These are phyloP conservation scores for Fragilariopsis cylindrus DNA, from an alignment of 108 stramenopile genomes.

Conservation along the genomic window DNA sequence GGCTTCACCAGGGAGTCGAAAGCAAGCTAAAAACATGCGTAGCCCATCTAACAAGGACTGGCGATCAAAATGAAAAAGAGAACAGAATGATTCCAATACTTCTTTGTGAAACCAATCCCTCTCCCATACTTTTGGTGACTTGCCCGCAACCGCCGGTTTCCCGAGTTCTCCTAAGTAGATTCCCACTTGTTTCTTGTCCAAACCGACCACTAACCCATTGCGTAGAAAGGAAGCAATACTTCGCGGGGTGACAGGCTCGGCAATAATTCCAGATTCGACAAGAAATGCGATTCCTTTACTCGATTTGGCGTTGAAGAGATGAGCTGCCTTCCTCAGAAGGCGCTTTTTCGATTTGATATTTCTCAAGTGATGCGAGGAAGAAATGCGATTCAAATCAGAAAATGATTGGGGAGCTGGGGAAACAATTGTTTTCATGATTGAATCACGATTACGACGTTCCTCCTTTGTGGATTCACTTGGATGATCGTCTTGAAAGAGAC, in stretches of 20 bases:
- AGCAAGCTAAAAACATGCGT: conserved; percentile 92
- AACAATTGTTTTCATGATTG: conserved; percentile 33
- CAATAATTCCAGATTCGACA: conserved; percentile 55
- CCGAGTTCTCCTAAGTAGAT: conserved; percentile 90
- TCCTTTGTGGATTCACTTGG: conserved; percentile 36
- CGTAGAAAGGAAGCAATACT: conserved; percentile 88
- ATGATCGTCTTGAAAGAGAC: conserved; percentile 60
- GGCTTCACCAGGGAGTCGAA: conserved; percentile 94
- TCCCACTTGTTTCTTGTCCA: conserved; percentile 89
- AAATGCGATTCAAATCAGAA: conserved; percentile 29
- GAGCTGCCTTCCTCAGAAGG: conserved; percentile 65
- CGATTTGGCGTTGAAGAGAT: conserved; percentile 78
- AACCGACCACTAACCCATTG: conserved; percentile 82
- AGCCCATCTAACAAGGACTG: conserved; percentile 85
- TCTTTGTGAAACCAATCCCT: conserved; percentile 88
- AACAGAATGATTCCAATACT: conserved; percentile 69
- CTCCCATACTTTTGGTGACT: conserved; percentile 69
- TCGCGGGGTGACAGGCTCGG: conserved; percentile 74
- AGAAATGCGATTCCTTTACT: conserved; percentile 78
- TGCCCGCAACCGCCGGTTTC: conserved; percentile 56
- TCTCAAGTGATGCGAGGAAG: conserved; percentile 45
- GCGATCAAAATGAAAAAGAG: conserved; percentile 84
- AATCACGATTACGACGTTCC: conserved; percentile 32
- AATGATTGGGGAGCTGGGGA: conserved; percentile 33
- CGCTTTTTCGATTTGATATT: conserved; percentile 69